Percentiles rank a stretch among this genome's conserved stretches.
These are phyloP conservation scores for Aspergillus awamori DNA, from an alignment of 2,329 filamentous ascomycete genomes.

Conservation along the genomic window DNA sequence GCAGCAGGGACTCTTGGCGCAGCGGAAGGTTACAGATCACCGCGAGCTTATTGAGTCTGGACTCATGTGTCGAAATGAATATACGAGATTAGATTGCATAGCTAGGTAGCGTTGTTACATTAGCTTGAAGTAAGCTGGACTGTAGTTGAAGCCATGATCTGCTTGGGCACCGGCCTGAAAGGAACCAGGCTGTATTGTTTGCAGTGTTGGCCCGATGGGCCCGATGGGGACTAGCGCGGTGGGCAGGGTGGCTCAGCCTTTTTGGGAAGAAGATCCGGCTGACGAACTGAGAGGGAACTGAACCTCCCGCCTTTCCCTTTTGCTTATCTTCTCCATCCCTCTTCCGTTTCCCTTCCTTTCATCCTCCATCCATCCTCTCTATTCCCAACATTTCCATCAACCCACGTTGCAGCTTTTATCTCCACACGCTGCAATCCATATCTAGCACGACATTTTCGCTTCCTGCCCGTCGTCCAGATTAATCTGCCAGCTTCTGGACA, in stretches of 20 bases:
- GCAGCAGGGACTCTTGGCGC: slow-evolving; percentile 9
- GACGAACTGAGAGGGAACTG: no score
- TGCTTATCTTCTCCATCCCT: slow-evolving; percentile 15
- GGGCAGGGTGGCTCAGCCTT: slow-evolving; percentile 13
- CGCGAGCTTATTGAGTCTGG: background rate
- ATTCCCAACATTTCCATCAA: slow-evolving; percentile 9
- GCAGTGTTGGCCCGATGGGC: slow-evolving; percentile 20
- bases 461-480: slow-evolving; percentile 1
- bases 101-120: background rate
- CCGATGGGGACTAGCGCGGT: slow-evolving; percentile 27
- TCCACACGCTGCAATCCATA: slow-evolving; percentile 6
- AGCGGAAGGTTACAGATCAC: background rate
- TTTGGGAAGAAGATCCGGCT: background rate
- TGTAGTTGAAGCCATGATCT: background rate
- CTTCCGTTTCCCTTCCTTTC: slow-evolving; percentile 14
- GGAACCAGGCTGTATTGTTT: background rate
- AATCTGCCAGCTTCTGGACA: slow-evolving; percentile 4
- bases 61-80: background rate
- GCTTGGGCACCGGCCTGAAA: slow-evolving; percentile 10
- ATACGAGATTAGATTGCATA: background rate
- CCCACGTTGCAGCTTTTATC: slow-evolving; percentile 21
- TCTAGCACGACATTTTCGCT: background rate
- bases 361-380: slow-evolving; percentile 12
- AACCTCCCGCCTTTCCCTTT: slow-evolving; percentile 17
- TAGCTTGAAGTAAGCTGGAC: background rate